phyloP scores from a whole-genome alignment of 495 filamentous ascomycete genomes.

The Aspergillus saccharolyticus region DNA sequence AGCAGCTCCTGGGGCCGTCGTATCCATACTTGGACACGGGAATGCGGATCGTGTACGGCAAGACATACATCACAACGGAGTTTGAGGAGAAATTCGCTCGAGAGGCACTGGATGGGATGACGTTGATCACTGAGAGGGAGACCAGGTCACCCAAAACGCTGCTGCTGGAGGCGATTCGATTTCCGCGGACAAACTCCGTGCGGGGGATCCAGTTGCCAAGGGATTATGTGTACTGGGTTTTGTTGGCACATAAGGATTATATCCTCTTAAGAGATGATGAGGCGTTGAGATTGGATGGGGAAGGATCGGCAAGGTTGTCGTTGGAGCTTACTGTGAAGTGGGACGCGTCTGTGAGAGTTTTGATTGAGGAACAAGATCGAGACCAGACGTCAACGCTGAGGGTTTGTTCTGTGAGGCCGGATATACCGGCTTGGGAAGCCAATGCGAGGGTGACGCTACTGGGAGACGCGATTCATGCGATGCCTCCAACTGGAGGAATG shows the following conservation, averaged over 20 bases:
- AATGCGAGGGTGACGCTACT: conserved; percentile 51
- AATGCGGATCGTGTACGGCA: conserved; percentile 36
- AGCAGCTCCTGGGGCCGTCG: conserved; percentile 35
- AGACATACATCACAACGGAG: conserved; percentile 15
- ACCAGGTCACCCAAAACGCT: conserved; percentile 27
- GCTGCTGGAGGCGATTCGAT: conserved; percentile 32
- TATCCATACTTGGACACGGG: conserved; percentile 38
- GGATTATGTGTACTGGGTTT: conserved; percentile 40
- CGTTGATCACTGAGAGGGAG: conserved; percentile 19
- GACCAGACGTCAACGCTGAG: conserved; percentile 28
- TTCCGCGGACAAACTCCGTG: conserved; percentile 18
- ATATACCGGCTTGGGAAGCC: conserved; percentile 29
- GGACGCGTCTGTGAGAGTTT: conserved; percentile 27
- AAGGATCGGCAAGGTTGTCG: conserved; percentile 22
- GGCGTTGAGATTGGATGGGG: conserved; percentile 15
- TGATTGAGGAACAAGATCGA: conserved; percentile 33
- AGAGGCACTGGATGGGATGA: conserved; percentile 17
- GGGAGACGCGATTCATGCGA: conserved; percentile 56
- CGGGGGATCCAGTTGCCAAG: conserved; percentile 17
- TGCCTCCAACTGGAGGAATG: conserved; percentile 57
- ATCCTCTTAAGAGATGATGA: conserved; percentile 18
- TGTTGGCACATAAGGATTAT: conserved; percentile 19
- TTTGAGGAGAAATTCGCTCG: conserved; percentile 24
- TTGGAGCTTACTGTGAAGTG: conserved; percentile 22
- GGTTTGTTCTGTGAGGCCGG: conserved; percentile 34